A percentile compares a stretch with the other conserved stretches of the same genome.
phyloP scores from a whole-genome alignment of 352 stramenopile genomes.

The Phytopythium helicoides region DNA sequence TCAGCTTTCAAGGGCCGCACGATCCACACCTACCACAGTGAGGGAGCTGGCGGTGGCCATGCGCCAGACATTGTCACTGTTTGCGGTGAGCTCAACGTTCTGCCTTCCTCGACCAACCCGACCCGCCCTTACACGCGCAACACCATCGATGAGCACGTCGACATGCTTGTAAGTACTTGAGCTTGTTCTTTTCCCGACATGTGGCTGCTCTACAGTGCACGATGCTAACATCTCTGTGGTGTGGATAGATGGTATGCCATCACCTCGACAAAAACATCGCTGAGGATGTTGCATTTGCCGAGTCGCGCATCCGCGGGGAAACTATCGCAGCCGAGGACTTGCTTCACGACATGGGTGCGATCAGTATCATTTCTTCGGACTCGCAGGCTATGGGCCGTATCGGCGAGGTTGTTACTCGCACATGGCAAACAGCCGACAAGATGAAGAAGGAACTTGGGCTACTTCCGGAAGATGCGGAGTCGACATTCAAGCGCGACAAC shows the following conservation, averaged over 20 bases:
- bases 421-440: conserved; percentile 98
- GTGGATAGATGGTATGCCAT: conserved; percentile 94
- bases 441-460: conserved; percentile 94
- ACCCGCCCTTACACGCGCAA: conserved; percentile 96
- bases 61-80: conserved; percentile 98
- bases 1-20: conserved; percentile 94
- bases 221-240: neutral
- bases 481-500: conserved; percentile 86
- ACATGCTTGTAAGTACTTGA: conserved; percentile 93
- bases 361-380: conserved; percentile 96
- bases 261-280: conserved; percentile 95
- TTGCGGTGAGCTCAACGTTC: conserved; percentile 90
- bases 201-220: no score
- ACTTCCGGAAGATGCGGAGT: conserved; percentile 81
- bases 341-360: conserved; percentile 96
- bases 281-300: conserved; percentile 98
- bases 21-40: conserved; percentile 97
- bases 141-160: conserved; percentile 98
- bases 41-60: conserved; percentile 93
- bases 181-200: no score
- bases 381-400: conserved; percentile 97
- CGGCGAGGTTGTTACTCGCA: conserved; percentile 95
- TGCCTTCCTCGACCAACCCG: conserved; percentile 96
- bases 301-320: conserved; percentile 95
- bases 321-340: conserved; percentile 98